Evolutionary conservation across 495 filamentous ascomycete species (phyloP).

Genomic region (Parathielavia hyrcaniae): DNA sequence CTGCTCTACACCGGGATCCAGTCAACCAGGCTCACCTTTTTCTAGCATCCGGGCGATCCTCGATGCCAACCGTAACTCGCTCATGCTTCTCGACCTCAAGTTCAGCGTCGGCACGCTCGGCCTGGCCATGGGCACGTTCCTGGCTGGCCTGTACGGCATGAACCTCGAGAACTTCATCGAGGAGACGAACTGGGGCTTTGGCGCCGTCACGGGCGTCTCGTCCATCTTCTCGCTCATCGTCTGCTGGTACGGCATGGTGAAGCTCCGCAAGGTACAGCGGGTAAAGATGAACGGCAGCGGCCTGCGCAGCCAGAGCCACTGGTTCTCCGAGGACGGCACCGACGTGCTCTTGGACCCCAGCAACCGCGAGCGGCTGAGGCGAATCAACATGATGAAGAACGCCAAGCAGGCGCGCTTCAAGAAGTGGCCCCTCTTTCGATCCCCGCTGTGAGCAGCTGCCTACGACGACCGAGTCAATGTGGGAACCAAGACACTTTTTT

Average conservation of each 20-base stretch:
- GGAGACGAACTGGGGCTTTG: slow-evolving; percentile 87
- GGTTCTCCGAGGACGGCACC: slow-evolving; percentile 41
- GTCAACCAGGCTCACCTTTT: slow-evolving; percentile 6
- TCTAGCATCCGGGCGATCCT: slow-evolving; percentile 88
- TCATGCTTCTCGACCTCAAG: slow-evolving; percentile 96
- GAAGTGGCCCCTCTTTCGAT: slow-evolving; percentile 28
- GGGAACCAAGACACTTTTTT: background rate
- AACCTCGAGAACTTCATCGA: slow-evolving; percentile 98
- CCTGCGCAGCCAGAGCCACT: slow-evolving; percentile 32
- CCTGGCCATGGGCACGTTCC: slow-evolving; percentile 84
- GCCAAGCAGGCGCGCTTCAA: slow-evolving; percentile 31
- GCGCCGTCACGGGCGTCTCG: slow-evolving; percentile 61
- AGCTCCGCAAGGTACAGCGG: slow-evolving; percentile 78
- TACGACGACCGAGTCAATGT: background rate
- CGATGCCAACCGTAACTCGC: slow-evolving; percentile 94
- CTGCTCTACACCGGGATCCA: background rate
- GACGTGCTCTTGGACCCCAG: slow-evolving; percentile 39
- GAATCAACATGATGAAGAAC: slow-evolving; percentile 43
- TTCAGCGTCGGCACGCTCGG: slow-evolving; percentile 93
- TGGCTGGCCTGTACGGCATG: slow-evolving; percentile 98
- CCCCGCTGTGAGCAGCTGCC: background rate
- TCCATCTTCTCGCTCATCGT: slow-evolving; percentile 68
- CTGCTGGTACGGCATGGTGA: slow-evolving; percentile 70
- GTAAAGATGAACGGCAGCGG: slow-evolving; percentile 72
- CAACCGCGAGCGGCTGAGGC: slow-evolving; percentile 42